Evolutionary conservation across 495 filamentous ascomycete genomes (phyloP), one percentile per base, ranked within the genome.

Genomic region (Cenococcum geophilum): DNA sequence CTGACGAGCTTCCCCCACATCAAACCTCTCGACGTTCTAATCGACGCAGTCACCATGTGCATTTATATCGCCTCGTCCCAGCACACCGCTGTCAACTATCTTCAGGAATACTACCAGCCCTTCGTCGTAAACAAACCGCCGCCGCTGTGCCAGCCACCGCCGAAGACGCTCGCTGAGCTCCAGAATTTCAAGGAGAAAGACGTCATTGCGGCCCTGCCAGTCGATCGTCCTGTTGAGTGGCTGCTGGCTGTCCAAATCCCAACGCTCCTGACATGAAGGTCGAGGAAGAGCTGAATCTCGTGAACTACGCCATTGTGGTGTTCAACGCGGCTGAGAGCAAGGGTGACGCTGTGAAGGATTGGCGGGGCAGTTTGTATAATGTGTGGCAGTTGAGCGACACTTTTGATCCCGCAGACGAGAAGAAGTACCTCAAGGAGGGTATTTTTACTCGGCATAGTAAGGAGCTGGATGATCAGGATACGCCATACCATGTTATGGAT

Each of bases 11-110:
- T 74, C 64, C 72, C 72, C 0, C 43, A 47, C 22, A 70, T 73
- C 54, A 64, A 37, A 35, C 71, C 73, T 9, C 40, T 70, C 35
- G 51, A 52, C 16, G 57, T 63, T 59, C 61, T 67, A 4, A 42
- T 61, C 14, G 72, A 73, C 52, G 70, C 71, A 18, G 53, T 74
- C 16, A 80, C 78, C 22, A 80, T 80, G 78, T 79, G 76, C 70
- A 79, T 80, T 64, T 76, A 79, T 68, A 76, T 78, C 55, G 78
- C 78, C 35, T 67, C 78, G 3, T 77, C 78, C 0, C 78, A 74
- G 58, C 78, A 80, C 69, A 76, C 72, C 16, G 75, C 78, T 21
- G 71, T 80, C 40, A 80, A 80, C 62, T 80, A 80, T 63, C 71
- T 80, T 0, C 78, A 79, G 55, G 70, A 79, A 57, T 80, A 76